Evolutionary conservation across 2,329 filamentous ascomycete species (phyloP).

Genomic region (Biscogniauxia marginata): DNA sequence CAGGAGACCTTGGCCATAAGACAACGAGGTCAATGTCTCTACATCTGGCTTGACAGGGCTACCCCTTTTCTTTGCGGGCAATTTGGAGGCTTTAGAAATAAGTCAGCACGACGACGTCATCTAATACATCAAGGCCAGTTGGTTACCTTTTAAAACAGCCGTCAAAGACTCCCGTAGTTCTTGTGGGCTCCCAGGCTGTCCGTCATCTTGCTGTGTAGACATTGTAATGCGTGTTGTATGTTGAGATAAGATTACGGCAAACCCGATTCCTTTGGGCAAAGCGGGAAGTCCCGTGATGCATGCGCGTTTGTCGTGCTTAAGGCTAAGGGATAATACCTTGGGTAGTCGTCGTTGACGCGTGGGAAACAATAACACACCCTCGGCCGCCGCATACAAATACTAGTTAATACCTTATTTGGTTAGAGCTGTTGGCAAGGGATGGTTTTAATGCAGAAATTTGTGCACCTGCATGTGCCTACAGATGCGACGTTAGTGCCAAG

Average conservation of each 20-base stretch:
- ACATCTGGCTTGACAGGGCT: slow-evolving; percentile 62
- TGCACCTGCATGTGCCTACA: too few relatives aligned
- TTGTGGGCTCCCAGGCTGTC: neutral
- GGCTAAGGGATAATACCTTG: too few relatives aligned
- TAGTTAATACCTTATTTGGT: neutral
- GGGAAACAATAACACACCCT: neutral
- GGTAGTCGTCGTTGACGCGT: neutral
- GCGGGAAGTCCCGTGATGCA: too few relatives aligned
- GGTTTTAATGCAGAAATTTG: too few relatives aligned
- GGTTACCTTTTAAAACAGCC: neutral
- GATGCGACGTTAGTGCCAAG: too few relatives aligned
- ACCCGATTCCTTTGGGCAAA: neutral
- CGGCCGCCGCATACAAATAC: neutral
- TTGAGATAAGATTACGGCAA: neutral
- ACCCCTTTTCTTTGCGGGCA: slow-evolving; percentile 65
- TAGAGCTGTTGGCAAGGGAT: too few relatives aligned
- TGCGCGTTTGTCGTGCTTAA: too few relatives aligned
- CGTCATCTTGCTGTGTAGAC: slow-evolving; percentile 10
- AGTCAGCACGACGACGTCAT: neutral
- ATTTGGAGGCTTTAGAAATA: slow-evolving; percentile 50
- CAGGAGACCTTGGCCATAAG: slow-evolving; percentile 68
- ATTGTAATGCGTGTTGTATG: slow-evolving; percentile 7
- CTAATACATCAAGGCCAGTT: neutral
- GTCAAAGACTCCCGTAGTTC: neutral
- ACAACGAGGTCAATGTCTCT: slow-evolving; percentile 59